phyloP scores from a whole-genome alignment of 2,329 filamentous ascomycete genomes.

The Magnaporthiopsis rhizophila region DNA sequence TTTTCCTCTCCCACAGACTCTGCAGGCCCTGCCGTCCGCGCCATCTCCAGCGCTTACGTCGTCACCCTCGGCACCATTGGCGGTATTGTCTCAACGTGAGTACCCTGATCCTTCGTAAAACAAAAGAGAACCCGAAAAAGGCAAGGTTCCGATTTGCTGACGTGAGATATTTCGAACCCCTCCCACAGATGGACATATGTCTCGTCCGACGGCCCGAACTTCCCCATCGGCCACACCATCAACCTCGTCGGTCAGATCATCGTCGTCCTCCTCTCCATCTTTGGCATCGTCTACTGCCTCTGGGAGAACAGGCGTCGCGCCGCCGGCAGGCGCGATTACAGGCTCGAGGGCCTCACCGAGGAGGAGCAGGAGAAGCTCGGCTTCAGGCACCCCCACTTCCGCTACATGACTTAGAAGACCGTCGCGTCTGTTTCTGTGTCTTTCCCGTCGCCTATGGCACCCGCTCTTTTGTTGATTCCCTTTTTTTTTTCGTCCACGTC shows the following conservation, averaged over 20 bases:
- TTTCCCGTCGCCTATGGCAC: neutral
- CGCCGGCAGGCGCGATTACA: slow-evolving; percentile 37
- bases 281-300: slow-evolving; percentile 43
- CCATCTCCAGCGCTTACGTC: slow-evolving; percentile 47
- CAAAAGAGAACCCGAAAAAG: neutral
- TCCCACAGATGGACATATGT: slow-evolving; percentile 42
- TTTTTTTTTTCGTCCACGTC: neutral
- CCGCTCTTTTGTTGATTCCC: neutral
- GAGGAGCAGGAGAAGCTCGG: slow-evolving; percentile 39
- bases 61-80: slow-evolving; percentile 47
- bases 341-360: slow-evolving; percentile 40
- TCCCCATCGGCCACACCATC: slow-evolving; percentile 45
- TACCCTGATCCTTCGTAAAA: slow-evolving; percentile 1
- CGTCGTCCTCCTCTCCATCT: slow-evolving; percentile 34
- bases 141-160: neutral
- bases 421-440: neutral
- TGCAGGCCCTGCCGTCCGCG: slow-evolving; percentile 45
- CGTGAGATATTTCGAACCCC: neutral
- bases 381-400: slow-evolving; percentile 45
- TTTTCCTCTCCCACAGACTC: slow-evolving; percentile 27
- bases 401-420: slow-evolving; percentile 38
- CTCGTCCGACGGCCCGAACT: slow-evolving; percentile 34
- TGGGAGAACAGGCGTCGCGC: slow-evolving; percentile 44
- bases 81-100: slow-evolving; percentile 47
- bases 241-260: slow-evolving; percentile 43